Base-by-base conservation (phyloP, 2,329 filamentous ascomycete genomes). In the Aspergillus alliaceus region DNA sequence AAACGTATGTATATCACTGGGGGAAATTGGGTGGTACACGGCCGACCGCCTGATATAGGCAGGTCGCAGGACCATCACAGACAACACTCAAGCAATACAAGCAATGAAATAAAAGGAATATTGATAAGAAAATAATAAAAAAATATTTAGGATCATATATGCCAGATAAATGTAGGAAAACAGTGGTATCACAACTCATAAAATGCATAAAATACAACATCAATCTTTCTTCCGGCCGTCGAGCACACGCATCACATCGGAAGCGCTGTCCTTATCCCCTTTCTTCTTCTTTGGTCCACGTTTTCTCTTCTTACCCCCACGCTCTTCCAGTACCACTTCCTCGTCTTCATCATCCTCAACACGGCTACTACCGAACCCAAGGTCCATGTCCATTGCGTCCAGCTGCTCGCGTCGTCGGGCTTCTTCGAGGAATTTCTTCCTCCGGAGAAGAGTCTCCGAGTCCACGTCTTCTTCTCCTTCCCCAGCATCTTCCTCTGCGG, bases 291-390 rank as follows among this genome's bases (percentile, higher is more conserved):
- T 80, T 12, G 77, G 75, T n/a, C 78, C 77, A 59, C 89, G 84
- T 76, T 81, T 81, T 60, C 79, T 74, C 67, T 77, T 79, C 59
- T 72, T 77, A 6, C 66, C 67, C 29, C 69, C 68, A 27, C 58
- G 56, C 20, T 44, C 34, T 25, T 69, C 69, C 90, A 66, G 85
- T 78, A 37, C 85, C 86, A 54, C 93, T 74, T 76, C 70, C 39
- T 92, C 90, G 62, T 89, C 84, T 62, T 96, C 93, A 58, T 93
- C 93, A 50, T 93, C 92, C 53, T 90, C 92, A 67, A 91, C 88
- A 27, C 93, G 84, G 69, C 89, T 95, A 20, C 87, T 90, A 32
- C 95, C 95, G 69, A 99, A 98, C 59, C 93, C 93, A 81, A 98
- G 85, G 69, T 99, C 95, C 77, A 99, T 84, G 75, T 99, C 93